phyloP scores from a whole-genome alignment of 2,329 filamentous ascomycete species.

The Talaromyces funiculosus region DNA sequence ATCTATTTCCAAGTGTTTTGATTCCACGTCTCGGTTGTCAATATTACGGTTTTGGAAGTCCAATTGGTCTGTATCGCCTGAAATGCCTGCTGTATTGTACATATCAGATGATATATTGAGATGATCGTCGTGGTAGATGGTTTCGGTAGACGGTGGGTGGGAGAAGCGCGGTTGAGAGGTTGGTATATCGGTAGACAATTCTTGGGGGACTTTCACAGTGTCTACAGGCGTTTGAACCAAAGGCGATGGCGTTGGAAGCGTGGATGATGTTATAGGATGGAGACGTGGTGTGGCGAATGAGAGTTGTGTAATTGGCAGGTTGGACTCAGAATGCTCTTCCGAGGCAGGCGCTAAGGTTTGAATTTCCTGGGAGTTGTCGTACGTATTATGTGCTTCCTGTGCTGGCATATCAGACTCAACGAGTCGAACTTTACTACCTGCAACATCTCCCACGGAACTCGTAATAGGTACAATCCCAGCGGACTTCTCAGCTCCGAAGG shows the following conservation, averaged over 20 bases:
- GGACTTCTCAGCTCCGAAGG: background rate
- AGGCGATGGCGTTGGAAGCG: slow-evolving; percentile 37
- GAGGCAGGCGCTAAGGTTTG: background rate
- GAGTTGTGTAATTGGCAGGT: slow-evolving; percentile 14
- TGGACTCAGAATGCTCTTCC: background rate
- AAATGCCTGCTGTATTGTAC: background rate
- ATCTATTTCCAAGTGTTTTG: background rate
- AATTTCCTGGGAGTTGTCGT: background rate
- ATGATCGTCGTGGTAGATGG: background rate
- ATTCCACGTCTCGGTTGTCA: background rate
- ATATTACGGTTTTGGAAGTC: background rate
- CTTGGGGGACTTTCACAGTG: background rate
- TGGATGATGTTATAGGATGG: slow-evolving; percentile 35
- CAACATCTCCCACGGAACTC: background rate
- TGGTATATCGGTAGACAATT: background rate
- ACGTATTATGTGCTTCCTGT: background rate
- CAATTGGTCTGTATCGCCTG: background rate
- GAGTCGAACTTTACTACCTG: background rate
- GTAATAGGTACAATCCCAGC: background rate
- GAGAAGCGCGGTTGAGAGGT: background rate
- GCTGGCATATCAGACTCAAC: background rate
- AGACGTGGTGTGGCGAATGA: slow-evolving; percentile 35
- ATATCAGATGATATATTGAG: background rate
- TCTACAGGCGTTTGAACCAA: slow-evolving; percentile 25
- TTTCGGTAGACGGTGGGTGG: background rate